Evolutionary conservation across 2,329 filamentous ascomycete species (phyloP), one percentile per base, ranked within the genome.

Genomic region (Zymoseptoria brevis): DNA sequence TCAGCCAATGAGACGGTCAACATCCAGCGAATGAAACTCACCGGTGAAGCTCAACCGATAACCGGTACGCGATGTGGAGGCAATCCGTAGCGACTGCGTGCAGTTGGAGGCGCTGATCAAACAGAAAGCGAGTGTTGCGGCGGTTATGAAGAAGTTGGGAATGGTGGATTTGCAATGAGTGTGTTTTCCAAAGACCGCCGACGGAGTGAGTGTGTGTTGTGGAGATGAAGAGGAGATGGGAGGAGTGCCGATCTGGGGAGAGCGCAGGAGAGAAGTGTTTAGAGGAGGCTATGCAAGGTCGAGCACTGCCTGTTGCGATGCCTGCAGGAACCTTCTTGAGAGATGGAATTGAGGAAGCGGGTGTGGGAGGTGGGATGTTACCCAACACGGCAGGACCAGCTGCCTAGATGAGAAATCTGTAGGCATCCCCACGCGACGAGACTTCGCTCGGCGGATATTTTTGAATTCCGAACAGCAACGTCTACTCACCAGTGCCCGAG

Each of bases 91-190:
- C 24, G 48, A 30, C 19, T 22, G 29, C 16, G 50, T 24, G 7
- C 13, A 54, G 19, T 49, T 11, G 24, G 19, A 19, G 55, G 41
- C 53, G 54, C 21, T 50, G 16, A 24, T 21, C 13, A 50, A 55
- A 45, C 24, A 50, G n/a, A 53, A 60, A 67, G 60, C 59, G 61
- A 59, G 60, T 59, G 60, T 54, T 41, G 7, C 57, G 57, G 48
- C 30, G 52, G 51, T 60, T 71, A 72, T 69, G 62, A 72, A 72
- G 70, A 71, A 63, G 68, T 66, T 71, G 69, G 62, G 62, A 70
- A 72, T 72, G 70, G 68, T 60, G 53, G 64, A 53, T 60, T 50
- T 67, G 69, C 67, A 60, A 71, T 70, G 68, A 54, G 59, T 61
- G 56, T 53, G 54, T 57, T 53, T 54, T 54, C 63, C 57, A 58